Evolutionary conservation across 495 filamentous ascomycete species (phyloP).

Genomic region (Corynascus novoguineensis): DNA sequence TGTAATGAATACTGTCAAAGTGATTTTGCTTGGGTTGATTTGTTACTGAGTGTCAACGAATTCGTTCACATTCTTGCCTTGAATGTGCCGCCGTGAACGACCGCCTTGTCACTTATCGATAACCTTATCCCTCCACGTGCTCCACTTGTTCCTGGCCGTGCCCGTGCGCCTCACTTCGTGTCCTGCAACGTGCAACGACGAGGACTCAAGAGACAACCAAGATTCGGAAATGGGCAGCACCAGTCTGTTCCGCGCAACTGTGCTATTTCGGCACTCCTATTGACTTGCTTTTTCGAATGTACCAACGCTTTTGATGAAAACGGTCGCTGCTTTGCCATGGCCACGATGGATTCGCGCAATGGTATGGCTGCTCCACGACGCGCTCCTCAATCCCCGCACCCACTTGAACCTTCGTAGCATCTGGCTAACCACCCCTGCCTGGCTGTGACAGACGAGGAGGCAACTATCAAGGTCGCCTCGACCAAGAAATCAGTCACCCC

Average conservation of each 20-base stretch:
- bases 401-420: background rate
- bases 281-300: background rate
- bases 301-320: conserved; percentile 14
- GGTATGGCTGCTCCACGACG: conserved; percentile 17
- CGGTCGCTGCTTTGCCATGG: conserved; percentile 6
- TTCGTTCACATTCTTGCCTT: no score
- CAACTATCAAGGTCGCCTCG: conserved; percentile 53
- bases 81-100: no score
- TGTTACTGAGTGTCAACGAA: no score
- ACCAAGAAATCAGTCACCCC: conserved; percentile 48
- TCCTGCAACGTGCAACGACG: background rate
- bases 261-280: background rate
- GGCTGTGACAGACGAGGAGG: conserved; percentile 40
- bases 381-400: background rate
- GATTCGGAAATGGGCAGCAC: conserved; percentile 12
- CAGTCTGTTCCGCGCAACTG: background rate
- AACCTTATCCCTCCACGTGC: background rate
- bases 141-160: no score
- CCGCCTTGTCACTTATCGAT: no score
- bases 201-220: background rate
- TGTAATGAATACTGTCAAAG: no score
- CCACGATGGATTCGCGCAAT: conserved; percentile 33
- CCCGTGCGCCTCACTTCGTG: background rate
- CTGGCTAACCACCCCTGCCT: background rate
- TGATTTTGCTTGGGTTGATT: no score